These are phyloP conservation scores for Eutypella sp. DNA, from an alignment of 2,329 filamentous ascomycete species.

Conservation along the genomic window DNA sequence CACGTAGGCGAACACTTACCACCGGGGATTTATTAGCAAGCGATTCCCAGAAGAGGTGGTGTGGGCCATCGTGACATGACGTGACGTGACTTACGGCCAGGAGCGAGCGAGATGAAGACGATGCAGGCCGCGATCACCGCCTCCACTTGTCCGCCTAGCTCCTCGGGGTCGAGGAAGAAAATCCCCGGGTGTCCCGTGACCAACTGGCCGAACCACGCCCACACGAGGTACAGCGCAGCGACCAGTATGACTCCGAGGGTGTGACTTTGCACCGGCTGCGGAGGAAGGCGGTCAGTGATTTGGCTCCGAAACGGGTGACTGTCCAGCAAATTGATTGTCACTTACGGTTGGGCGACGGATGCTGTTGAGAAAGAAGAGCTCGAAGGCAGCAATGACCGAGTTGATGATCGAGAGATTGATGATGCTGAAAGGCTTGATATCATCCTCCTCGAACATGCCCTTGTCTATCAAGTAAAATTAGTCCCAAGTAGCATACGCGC, in stretches of 20 bases:
- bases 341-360: constrained; percentile 46
- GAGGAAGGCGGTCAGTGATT: background rate
- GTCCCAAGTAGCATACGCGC: background rate
- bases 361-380: constrained; percentile 47
- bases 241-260: constrained; percentile 35
- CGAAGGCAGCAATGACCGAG: constrained; percentile 38
- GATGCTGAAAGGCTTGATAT: constrained; percentile 42
- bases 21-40: background rate
- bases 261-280: constrained; percentile 41
- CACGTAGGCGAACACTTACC: constrained; percentile 42
- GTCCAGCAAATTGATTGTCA: constrained; percentile 5
- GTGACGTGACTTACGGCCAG: constrained; percentile 36
- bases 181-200: constrained; percentile 42
- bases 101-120: constrained; percentile 39
- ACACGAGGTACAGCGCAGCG: constrained; percentile 42
- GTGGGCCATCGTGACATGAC: no score
- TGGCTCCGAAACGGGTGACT: no score
- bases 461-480: constrained; percentile 31
- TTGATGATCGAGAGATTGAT: constrained; percentile 42
- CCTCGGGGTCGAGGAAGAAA: constrained; percentile 45
- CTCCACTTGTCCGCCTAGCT: constrained; percentile 36
- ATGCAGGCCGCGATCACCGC: constrained; percentile 39
- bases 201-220: constrained; percentile 42
- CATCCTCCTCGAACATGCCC: constrained; percentile 43
- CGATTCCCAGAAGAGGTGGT: no score